Evolutionary conservation across 2,329 filamentous ascomycete species (phyloP), one percentile per base, ranked within the genome.

Genomic region (Clonostachys chloroleuca): DNA sequence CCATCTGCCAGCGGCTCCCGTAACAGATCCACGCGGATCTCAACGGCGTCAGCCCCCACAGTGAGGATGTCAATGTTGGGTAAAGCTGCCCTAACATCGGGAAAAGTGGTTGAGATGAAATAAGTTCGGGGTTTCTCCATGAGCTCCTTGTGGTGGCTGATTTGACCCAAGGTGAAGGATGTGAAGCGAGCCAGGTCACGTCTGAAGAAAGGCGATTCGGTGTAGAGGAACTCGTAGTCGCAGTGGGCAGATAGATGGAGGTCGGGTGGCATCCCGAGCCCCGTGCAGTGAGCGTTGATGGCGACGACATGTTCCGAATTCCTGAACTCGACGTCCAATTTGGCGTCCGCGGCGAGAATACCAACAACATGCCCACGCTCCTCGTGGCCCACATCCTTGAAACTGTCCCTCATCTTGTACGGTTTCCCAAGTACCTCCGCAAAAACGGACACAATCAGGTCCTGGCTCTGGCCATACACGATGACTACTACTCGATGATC

Each of bases 171-270:
- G 6, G 87, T 84, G 59, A 94, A 85, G 6, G 88, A 87, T 24
- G 91, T 78, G 60, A 92, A 94, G 36, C 89, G 81, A 10, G 88
- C 82, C 42, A 94, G 70, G 59, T 94, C 88, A 48, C 88, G 78
- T 30, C 89, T 81, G 51, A 86, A 83, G 62, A 87, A 89, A 1
- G 85, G 79, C 9, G 77, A 75, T 52, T 84, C 79, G 5, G 86
- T 88, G 68, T 94, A 95, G 17, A 95, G 75, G 56, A 92, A 94
- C 63, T 95, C 89, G 67, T 92, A 94, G 67, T 94, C 87, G 68
- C 87, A 92, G 48, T 78, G 66, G 24, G 80, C 72, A 14, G 84
- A 89, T 20, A 91, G 75, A 42, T 73, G 64, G 37, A 78, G 63
- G 54, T 89, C 82, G n/a, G 84, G 82, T 16, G 83, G 81, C 70